A percentile compares a stretch with the other conserved stretches of the same genome.
These are phyloP conservation scores for Amanita rimosa DNA, from an alignment of 768 basidiomycete species.

Conservation along the genomic window DNA sequence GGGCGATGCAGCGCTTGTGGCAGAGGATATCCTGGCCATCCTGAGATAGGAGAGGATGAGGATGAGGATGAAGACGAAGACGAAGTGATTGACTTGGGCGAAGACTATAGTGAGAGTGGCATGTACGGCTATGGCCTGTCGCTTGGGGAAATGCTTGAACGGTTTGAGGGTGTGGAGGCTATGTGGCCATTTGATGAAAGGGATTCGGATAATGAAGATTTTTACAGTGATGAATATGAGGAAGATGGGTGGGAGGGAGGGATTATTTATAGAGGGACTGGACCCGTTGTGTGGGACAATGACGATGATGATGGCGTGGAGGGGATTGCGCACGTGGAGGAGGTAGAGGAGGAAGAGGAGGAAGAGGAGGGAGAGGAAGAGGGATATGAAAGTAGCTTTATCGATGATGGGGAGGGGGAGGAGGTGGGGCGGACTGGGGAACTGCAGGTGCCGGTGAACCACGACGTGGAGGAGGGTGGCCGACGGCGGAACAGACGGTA, in stretches of 20 bases:
- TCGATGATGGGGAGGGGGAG: conserved; percentile 7
- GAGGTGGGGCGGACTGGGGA: not conserved
- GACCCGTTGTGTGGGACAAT: not conserved
- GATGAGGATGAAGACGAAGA: conserved; percentile 23
- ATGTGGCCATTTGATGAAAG: not conserved
- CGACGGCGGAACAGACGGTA: not conserved
- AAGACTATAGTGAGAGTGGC: conserved; percentile 1
- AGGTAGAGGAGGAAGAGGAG: not conserved
- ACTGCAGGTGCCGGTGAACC: no score
- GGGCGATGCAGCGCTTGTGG: conserved; percentile 55
- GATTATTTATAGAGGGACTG: conserved; percentile 7
- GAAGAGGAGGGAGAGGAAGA: conserved; percentile 8
- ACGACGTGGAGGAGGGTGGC: no score
- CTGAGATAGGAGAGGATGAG: conserved; percentile 16
- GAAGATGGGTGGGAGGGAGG: conserved; percentile 3
- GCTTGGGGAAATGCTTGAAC: not conserved
- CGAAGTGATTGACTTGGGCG: not conserved
- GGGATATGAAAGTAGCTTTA: conserved; percentile 10
- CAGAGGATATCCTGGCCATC: conserved; percentile 48
- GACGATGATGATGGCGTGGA: conserved; percentile 4
- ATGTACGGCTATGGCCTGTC: not conserved
- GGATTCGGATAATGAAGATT: not conserved
- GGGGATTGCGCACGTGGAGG: conserved; percentile 5
- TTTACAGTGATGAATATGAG: not conserved
- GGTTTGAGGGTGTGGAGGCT: not conserved